phyloP scores from a whole-genome alignment of 2,329 filamentous ascomycete species.

The Pseudogymnoascus sp. region DNA sequence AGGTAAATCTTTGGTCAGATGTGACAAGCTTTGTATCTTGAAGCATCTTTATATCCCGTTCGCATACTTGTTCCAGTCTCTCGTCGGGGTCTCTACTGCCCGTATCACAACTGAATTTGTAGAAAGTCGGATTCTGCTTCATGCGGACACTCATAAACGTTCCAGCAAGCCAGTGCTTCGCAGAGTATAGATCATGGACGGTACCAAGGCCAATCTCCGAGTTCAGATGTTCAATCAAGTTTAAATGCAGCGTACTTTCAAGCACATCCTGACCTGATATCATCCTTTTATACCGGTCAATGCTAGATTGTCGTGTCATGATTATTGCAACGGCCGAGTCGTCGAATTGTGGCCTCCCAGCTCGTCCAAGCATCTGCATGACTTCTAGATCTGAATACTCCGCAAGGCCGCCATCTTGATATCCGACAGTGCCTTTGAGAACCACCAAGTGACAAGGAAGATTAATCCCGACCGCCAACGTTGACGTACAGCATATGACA shows the following conservation, averaged over 20 bases:
- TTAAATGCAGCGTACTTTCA: slow-evolving; percentile 71
- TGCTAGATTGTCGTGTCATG: slow-evolving; percentile 61
- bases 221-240: slow-evolving; percentile 76
- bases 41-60: slow-evolving; percentile 57
- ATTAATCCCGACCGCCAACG: slow-evolving; percentile 75
- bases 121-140: slow-evolving; percentile 60
- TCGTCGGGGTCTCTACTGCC: slow-evolving; percentile 48
- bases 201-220: slow-evolving; percentile 74
- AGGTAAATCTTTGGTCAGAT: slow-evolving; percentile 40
- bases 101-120: slow-evolving; percentile 51
- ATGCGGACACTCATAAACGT: slow-evolving; percentile 74
- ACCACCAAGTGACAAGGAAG: slow-evolving; percentile 76
- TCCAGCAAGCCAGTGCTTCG: slow-evolving; percentile 64
- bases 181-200: slow-evolving; percentile 54
- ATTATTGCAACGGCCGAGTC: slow-evolving; percentile 68
- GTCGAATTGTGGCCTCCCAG: slow-evolving; percentile 77
- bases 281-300: slow-evolving; percentile 61
- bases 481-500: slow-evolving; percentile 82
- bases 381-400: slow-evolving; percentile 78
- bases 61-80: slow-evolving; percentile 61
- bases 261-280: slow-evolving; percentile 63
- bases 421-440: slow-evolving; percentile 69
- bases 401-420: slow-evolving; percentile 49
- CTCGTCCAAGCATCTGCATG: slow-evolving; percentile 85
- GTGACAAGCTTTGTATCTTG: slow-evolving; percentile 51